Evolutionary conservation across 2,329 filamentous ascomycete genomes (phyloP).

Genomic region (Pseudocercospora ulei): DNA sequence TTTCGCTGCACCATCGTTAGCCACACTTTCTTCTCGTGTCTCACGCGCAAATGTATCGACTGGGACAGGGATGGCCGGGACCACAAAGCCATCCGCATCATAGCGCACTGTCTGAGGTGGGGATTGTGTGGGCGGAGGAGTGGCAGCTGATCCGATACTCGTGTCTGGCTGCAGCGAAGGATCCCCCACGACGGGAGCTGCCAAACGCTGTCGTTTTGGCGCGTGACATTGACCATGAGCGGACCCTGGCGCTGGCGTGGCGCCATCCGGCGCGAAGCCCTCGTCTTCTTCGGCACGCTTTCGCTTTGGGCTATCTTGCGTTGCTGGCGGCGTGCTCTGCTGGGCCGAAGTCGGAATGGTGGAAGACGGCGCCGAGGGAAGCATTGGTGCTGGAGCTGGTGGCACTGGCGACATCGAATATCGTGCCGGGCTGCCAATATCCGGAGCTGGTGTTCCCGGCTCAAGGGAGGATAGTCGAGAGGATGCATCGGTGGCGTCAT

Average conservation of each 20-base stretch:
- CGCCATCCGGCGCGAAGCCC: conserved; percentile 8
- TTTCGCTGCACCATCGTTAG: conserved; percentile 31
- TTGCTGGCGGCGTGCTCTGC: conserved; percentile 12
- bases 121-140: neutral
- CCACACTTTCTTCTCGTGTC: neutral
- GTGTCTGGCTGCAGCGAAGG: conserved; percentile 2
- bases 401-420: neutral
- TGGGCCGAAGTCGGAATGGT: neutral
- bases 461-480: conserved; percentile 23
- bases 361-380: neutral
- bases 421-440: neutral
- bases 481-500: conserved; percentile 20
- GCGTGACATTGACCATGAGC: conserved; percentile 9
- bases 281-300: conserved; percentile 20
- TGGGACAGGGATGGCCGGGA: conserved; percentile 29
- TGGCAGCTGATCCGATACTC: neutral
- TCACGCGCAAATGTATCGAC: neutral
- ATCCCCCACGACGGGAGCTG: conserved; percentile 1
- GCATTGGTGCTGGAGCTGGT: conserved; percentile 1
- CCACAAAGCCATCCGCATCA: conserved; percentile 39
- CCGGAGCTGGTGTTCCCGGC: conserved; percentile 12
- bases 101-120: conserved; percentile 23
- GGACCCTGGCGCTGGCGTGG: conserved; percentile 6
- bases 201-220: conserved; percentile 21
- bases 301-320: conserved; percentile 15